Base-by-base conservation (phyloP, 2,329 filamentous ascomycete genomes). In the Paecilomyces sp. region DNA sequence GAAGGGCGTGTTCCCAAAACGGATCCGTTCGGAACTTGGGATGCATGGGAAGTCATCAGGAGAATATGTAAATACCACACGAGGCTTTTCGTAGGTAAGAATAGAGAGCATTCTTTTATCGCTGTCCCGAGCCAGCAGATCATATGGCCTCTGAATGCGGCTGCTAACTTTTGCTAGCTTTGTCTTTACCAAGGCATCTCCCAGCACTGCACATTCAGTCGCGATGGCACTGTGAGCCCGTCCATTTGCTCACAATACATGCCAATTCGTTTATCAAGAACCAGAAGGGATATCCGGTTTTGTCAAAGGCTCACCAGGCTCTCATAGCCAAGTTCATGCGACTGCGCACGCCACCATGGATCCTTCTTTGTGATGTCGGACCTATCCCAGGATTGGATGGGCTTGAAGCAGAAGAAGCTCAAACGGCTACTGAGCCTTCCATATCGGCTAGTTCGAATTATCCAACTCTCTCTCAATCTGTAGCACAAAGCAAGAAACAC, bases 31-130 rank as follows among this genome's bases (percentile, higher is more conserved):
- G 87, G 87, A 57, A 83, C 88, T 2, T 99, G 95, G 95, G 92
- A 97, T 75, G 88, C 89, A 1, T 99, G 94, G 94, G 88, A 99
- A 72, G 82, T 88, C 24, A 89, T 99, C 68, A 85, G 94, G 57
- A 88, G 87, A 57, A 80, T 91, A 60, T 97, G 92, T 83, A 89
- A 88, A 77, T 97, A 99, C 76, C 88, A 88, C 74, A 77, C 83
- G 59, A 85, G 91, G 72, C 81, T 99, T 41, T 88, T 86, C 68
- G 85, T 97, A 75, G 90, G 93, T 96, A 88, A 80, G 91, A 73
- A 70, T 58, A 54, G 25, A 59, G 36, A 25, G 3, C 22, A 2
- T 54, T 22, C 28, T 50, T 47, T 58, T 31, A 55, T 56, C 47
- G 33, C 55, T 13, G 47, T 54, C 24, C 36, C 28, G 30, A 22